phyloP scores from a whole-genome alignment of 768 basidiomycete species.

The Boletus barrowsii region DNA sequence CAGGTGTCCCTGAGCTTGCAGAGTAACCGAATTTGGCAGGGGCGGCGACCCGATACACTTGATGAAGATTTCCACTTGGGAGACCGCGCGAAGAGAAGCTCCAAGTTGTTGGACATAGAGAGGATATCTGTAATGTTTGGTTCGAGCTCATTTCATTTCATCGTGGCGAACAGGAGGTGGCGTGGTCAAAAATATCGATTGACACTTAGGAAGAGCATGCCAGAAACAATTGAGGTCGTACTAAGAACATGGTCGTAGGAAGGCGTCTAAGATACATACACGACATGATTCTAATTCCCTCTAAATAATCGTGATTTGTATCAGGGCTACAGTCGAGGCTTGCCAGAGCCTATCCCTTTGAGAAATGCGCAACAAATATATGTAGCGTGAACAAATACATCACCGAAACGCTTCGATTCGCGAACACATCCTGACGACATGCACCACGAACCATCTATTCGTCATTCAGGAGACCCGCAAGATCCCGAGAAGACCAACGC shows the following conservation, averaged over 20 bases:
- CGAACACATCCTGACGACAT: constrained; percentile 19
- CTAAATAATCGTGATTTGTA: constrained; percentile 5
- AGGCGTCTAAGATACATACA: constrained; percentile 25
- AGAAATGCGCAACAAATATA: constrained; percentile 10
- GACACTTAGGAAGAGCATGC: background rate
- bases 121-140: background rate
- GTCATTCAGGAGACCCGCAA: constrained; percentile 4
- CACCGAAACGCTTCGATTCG: constrained; percentile 11
- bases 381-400: constrained; percentile 22
- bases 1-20: background rate
- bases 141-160: background rate
- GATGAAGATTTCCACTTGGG: background rate
- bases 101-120: background rate
- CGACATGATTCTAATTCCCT: constrained; percentile 14
- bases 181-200: background rate
- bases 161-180: too few relatives aligned
- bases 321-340: constrained; percentile 16
- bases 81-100: background rate
- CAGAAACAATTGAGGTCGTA: background rate
- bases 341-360: constrained; percentile 16
- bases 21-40: background rate
- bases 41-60: background rate
- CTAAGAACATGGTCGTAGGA: constrained; percentile 1
- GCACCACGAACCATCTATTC: constrained; percentile 9
- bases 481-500: background rate